A percentile compares a stretch with the other conserved stretches of the same genome.
Evolutionary conservation across 2,329 filamentous ascomycete species (phyloP).

Genomic region (Exophiala lecanii-corni): DNA sequence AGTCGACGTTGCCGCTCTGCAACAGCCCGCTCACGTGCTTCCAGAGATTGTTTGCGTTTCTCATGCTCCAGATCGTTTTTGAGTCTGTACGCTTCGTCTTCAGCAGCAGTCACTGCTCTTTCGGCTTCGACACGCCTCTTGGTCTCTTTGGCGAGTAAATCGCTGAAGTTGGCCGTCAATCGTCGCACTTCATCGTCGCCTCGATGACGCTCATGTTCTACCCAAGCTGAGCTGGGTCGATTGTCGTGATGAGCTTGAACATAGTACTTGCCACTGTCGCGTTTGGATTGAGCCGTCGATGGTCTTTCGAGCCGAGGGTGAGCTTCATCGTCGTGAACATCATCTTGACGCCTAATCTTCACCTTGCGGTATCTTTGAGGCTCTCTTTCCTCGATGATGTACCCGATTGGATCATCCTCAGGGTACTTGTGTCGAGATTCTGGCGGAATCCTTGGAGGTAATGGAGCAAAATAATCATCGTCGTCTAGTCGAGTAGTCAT

Average conservation of each 20-base stretch:
- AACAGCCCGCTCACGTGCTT: conserved; percentile 15
- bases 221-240: not conserved
- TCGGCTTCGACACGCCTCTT: conserved; percentile 19
- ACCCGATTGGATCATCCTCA: conserved; percentile 5
- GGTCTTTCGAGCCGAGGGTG: conserved; percentile 19
- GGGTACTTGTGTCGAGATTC: conserved; percentile 7
- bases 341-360: conserved; percentile 9
- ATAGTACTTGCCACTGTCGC: conserved; percentile 20
- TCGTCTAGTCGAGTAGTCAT: conserved; percentile 14
- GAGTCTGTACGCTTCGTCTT: conserved; percentile 10
- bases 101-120: conserved; percentile 6
- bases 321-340: conserved; percentile 12
- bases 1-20: conserved; percentile 10
- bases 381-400: conserved; percentile 9
- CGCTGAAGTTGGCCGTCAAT: conserved; percentile 10
- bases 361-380: conserved; percentile 14
- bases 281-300: conserved; percentile 13
- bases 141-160: conserved; percentile 9
- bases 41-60: conserved; percentile 12
- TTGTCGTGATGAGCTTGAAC: conserved; percentile 4
- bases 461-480: conserved; percentile 14
- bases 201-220: conserved; percentile 17
- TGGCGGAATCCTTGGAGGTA: conserved; percentile 18
- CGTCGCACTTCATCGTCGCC: conserved; percentile 13
- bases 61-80: conserved; percentile 16